phyloP scores from a whole-genome alignment of 108 stramenopile genomes.

The Fistulifera pelliculosa region DNA sequence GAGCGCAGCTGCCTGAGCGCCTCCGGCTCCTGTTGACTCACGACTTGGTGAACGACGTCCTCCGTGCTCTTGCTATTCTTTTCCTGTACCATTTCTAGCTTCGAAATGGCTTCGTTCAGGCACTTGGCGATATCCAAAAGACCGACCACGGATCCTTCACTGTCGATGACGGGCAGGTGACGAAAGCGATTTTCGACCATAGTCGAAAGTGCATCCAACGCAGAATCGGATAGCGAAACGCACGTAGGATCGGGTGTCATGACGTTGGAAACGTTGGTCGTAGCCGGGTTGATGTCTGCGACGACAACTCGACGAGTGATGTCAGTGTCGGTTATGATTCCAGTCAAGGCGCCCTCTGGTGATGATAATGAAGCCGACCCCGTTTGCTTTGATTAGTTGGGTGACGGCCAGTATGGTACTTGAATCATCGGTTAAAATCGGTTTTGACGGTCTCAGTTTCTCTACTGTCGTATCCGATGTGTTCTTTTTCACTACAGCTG shows the following conservation, averaged over 20 bases:
- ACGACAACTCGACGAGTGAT: slow-evolving; percentile 69
- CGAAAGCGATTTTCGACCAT: slow-evolving; percentile 93
- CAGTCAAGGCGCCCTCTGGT: slow-evolving; percentile 52
- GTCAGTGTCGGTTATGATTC: slow-evolving; percentile 80
- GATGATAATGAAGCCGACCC: slow-evolving; percentile 48
- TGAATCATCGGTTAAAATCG: slow-evolving; percentile 27
- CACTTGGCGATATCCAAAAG: slow-evolving; percentile 91
- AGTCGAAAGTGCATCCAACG: slow-evolving; percentile 80
- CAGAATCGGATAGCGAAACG: slow-evolving; percentile 68
- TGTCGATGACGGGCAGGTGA: slow-evolving; percentile 87
- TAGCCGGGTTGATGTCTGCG: slow-evolving; percentile 45
- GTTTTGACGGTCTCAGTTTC: slow-evolving; percentile 74
- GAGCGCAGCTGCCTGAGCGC: slow-evolving; percentile 58
- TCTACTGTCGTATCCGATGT: slow-evolving; percentile 28
- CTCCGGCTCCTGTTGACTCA: slow-evolving; percentile 32
- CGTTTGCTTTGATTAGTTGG: slow-evolving; percentile 59
- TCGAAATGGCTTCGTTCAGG: slow-evolving; percentile 85
- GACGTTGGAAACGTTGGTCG: slow-evolving; percentile 46
- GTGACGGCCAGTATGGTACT: slow-evolving; percentile 41
- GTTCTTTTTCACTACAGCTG: too few relatives aligned
- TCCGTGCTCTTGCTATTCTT: slow-evolving; percentile 37
- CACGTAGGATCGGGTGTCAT: slow-evolving; percentile 87
- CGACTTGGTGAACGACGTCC: slow-evolving; percentile 42
- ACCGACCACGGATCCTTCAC: slow-evolving; percentile 72
- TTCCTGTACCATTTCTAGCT: slow-evolving; percentile 56